Percentiles rank a stretch among this genome's conserved stretches.
phyloP scores from a whole-genome alignment of 2,329 filamentous ascomycete species.

The Dothiorella sarmentorum region DNA sequence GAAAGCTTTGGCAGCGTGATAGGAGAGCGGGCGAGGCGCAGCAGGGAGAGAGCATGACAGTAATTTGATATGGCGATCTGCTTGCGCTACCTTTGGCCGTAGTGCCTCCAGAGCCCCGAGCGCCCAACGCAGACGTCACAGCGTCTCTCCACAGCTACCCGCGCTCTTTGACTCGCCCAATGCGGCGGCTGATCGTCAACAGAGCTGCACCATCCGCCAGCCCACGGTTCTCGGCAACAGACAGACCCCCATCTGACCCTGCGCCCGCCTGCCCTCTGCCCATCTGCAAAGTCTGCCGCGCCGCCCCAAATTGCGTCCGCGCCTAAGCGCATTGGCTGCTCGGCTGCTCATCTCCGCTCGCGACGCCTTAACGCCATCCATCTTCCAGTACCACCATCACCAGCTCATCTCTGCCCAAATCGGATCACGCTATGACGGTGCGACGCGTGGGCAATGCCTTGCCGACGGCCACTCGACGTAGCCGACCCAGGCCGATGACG shows the following conservation, averaged over 20 bases:
- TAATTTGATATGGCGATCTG: conserved; percentile 17
- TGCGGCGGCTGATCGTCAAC: conserved; percentile 9
- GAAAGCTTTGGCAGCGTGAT: neutral
- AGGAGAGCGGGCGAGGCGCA: conserved; percentile 11
- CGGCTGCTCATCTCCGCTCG: conserved; percentile 10
- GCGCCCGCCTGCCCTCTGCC: neutral
- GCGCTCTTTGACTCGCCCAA: conserved; percentile 3
- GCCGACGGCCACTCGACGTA: neutral
- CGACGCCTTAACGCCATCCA: conserved; percentile 7
- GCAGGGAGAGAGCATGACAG: conserved; percentile 13
- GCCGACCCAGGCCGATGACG: neutral
- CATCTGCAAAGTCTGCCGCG: neutral
- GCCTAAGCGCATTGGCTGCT: conserved; percentile 12
- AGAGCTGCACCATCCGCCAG: conserved; percentile 1
- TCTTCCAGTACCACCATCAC: conserved; percentile 1
- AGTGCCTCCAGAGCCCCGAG: neutral
- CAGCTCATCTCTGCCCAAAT: neutral
- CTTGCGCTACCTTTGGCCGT: conserved; percentile 5
- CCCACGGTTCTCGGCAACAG: neutral
- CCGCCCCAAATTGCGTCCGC: conserved; percentile 8
- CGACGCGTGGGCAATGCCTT: neutral
- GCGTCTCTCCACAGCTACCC: conserved; percentile 8
- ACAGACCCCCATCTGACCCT: conserved; percentile 6
- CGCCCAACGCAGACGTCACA: neutral
- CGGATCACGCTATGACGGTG: neutral